Conservation (phyloP, 768 basidiomycete species). For the Nidularia pulvinata region DNA sequence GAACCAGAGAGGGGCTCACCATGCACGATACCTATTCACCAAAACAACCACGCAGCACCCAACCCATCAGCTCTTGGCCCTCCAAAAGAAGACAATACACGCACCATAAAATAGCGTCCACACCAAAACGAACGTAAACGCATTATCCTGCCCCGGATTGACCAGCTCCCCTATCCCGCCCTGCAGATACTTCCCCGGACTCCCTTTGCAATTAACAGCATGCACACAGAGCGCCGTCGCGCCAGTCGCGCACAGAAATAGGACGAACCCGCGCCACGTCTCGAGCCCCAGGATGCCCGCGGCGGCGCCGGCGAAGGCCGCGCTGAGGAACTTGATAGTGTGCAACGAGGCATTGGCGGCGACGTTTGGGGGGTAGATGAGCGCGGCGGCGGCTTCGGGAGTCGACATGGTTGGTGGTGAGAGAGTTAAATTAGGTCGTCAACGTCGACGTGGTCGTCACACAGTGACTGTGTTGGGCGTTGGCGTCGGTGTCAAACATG, state of each 20-base stretch:
- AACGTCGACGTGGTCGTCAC: slow-evolving; percentile 41
- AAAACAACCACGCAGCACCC: not conserved
- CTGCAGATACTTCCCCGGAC: slow-evolving; percentile 59
- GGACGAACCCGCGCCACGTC: slow-evolving; percentile 79
- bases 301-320: slow-evolving; percentile 85
- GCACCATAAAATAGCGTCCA: slow-evolving; percentile 95
- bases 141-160: slow-evolving; percentile 88
- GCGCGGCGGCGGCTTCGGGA: slow-evolving; percentile 53
- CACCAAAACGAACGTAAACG: slow-evolving; percentile 87
- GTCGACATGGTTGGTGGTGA: slow-evolving; percentile 22
- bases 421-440: no score
- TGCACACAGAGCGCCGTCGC: slow-evolving; percentile 68
- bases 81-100: slow-evolving; percentile 17
- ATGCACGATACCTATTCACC: not conserved
- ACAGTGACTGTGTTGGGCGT: slow-evolving; percentile 4
- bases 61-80: not conserved
- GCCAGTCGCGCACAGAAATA: slow-evolving; percentile 71
- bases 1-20: no score
- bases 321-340: slow-evolving; percentile 77
- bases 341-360: slow-evolving; percentile 58
- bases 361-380: slow-evolving; percentile 68
- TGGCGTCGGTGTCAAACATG: slow-evolving; percentile 3
- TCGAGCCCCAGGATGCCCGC: slow-evolving; percentile 90
- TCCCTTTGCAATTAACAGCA: slow-evolving; percentile 69
- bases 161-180: slow-evolving; percentile 68